Conservation (phyloP, 2,329 filamentous ascomycete species). For the Neonectria coccinea region DNA sequence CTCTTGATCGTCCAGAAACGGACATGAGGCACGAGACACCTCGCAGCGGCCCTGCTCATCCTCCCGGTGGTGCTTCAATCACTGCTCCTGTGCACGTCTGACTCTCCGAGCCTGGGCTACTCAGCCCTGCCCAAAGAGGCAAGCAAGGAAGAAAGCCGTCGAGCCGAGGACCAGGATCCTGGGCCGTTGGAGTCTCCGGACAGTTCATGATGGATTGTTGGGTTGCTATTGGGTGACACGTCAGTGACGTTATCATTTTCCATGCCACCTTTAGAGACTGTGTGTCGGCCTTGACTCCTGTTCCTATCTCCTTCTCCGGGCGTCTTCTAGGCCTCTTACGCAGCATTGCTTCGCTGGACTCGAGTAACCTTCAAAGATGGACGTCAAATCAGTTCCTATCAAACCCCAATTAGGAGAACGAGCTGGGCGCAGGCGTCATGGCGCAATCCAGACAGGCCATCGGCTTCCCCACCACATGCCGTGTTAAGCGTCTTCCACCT, state of each 20-base stretch:
- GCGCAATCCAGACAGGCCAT: neutral
- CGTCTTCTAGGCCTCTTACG: neutral
- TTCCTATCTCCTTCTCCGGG: neutral
- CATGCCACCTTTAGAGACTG: neutral
- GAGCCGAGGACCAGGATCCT: neutral
- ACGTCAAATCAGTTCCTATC: neutral
- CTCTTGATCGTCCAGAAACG: conserved; percentile 16
- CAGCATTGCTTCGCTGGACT: neutral
- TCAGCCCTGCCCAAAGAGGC: neutral
- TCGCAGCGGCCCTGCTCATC: neutral
- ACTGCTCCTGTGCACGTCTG: neutral
- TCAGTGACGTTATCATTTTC: neutral
- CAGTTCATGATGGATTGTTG: neutral
- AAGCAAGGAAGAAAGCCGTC: neutral
- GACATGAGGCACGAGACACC: conserved; percentile 20
- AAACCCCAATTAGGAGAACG: neutral
- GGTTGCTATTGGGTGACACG: neutral
- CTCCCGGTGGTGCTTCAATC: neutral
- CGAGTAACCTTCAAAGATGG: neutral
- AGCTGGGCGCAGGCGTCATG: neutral
- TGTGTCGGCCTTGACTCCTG: neutral
- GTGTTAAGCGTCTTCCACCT: neutral
- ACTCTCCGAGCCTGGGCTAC: neutral
- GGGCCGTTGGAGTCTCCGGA: neutral
- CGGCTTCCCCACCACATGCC: neutral